These are phyloP conservation scores for Kernera saxatilis DNA, from an alignment of 345 rosid genomes.

Conservation along the genomic window DNA sequence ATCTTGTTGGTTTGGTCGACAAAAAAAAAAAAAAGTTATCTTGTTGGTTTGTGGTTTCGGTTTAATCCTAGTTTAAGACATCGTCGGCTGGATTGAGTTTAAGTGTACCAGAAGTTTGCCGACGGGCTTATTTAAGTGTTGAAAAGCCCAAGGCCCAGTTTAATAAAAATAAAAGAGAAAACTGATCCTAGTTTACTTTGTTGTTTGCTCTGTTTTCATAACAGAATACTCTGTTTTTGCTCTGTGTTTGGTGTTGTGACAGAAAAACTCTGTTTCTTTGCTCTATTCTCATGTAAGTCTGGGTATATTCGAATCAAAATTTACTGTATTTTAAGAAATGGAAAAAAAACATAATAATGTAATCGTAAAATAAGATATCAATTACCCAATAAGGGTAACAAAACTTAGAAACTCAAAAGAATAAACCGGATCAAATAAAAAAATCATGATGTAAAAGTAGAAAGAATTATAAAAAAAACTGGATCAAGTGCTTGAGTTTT, in stretches of 20 bases:
- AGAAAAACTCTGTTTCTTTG: background rate
- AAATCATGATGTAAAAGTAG: background rate
- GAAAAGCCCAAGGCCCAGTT: background rate
- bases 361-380: background rate
- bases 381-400: background rate
- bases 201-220: background rate
- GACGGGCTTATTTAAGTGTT: background rate
- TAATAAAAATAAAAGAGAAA: background rate
- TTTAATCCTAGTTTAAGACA: background rate
- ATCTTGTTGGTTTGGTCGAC: background rate
- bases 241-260: background rate
- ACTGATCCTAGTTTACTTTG: background rate
- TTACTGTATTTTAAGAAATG: background rate
- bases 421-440: background rate
- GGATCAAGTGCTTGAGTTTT: background rate
- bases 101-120: background rate
- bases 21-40: too few species aligned
- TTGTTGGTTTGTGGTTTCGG: background rate
- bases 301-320: background rate
- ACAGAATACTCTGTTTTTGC: background rate
- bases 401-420: background rate
- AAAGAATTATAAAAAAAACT: background rate
- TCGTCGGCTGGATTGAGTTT: too few species aligned
- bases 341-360: background rate
- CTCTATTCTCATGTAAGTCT: background rate